Evolutionary conservation across 495 filamentous ascomycete species (phyloP), one percentile per base, ranked within the genome.

Genomic region (Aeminium ludgeri): DNA sequence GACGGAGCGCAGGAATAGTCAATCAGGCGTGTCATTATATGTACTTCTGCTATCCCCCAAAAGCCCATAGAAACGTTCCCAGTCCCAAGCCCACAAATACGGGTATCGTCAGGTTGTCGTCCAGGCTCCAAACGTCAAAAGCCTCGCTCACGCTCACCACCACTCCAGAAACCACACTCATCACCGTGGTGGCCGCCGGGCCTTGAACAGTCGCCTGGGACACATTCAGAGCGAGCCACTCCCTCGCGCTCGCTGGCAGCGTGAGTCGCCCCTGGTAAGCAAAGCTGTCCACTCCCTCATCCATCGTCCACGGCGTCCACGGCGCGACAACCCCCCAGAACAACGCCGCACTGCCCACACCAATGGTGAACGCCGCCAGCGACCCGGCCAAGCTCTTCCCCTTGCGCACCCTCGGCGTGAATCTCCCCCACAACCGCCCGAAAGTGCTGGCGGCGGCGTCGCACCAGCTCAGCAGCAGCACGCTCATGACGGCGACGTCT

Each of bases 51-150:
- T 33, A 41, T 8, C 40, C 20, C 20, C 83, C 81, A 69, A 96
- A 95, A 31, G 86, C 55, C 65, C 86, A 95, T 55, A 96, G 64
- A 57, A 97, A 91, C 0, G 81, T 83, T 81, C 82, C 93, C 36
- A 97, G 75, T 7, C 89, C 87, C 12, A 91, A 55, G 11, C 85
- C 84, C 56, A 83, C 93, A 37, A 97, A 61, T 30, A 92, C 74
- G 10, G 89, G 89, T 58, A 97, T 97, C 28, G 87, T 93, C 44
- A 96, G 65, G 61, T 97, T 97, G 64, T 97, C 89, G 56, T 97
- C 89, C 82, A 82, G 82, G 20, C 82, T 78, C 55, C 81, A 94
- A 0, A 93, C 49, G 62, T 96, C 85, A 40, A 92, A 67, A 20
- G 87, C 84, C 62, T 97, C 89, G 55, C 84, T 93, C 25, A 75